A percentile compares a stretch with the other conserved stretches of the same genome.
phyloP scores from a whole-genome alignment of 164 flowering plant genomes.

The Macadamia tetraphylla region DNA sequence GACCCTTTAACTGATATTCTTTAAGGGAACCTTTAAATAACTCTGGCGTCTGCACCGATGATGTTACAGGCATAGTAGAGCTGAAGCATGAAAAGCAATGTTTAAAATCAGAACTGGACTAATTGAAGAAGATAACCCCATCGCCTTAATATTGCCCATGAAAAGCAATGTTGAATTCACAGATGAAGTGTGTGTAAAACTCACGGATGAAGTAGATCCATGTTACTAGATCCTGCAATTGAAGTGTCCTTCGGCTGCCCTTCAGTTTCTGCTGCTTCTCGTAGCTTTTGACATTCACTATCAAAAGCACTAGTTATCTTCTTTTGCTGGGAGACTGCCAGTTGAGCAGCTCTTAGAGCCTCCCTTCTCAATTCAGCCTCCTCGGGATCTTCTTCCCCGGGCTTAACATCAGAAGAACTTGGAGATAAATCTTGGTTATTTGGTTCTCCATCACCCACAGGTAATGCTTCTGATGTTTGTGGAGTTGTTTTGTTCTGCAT shows the following conservation, averaged over 20 bases:
- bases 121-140: neutral
- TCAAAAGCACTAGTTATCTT: constrained; percentile 83
- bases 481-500: constrained; percentile 82
- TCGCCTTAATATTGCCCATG: neutral
- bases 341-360: constrained; percentile 85
- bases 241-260: constrained; percentile 38
- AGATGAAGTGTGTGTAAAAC: constrained; percentile 12
- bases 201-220: constrained; percentile 89
- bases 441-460: constrained; percentile 36
- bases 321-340: constrained; percentile 95
- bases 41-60: constrained; percentile 87
- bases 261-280: constrained; percentile 59
- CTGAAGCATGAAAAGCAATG: constrained; percentile 31
- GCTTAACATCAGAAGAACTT: constrained; percentile 30
- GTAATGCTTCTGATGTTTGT: constrained; percentile 54
- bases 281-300: constrained; percentile 68
- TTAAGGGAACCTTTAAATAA: constrained; percentile 91
- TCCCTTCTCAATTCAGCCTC: constrained; percentile 80
- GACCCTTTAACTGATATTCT: constrained; percentile 93
- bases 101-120: constrained; percentile 2
- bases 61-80: constrained; percentile 92
- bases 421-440: constrained; percentile 27
- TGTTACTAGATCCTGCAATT: constrained; percentile 71
- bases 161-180: neutral
- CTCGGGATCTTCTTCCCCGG: constrained; percentile 62